Conservation (phyloP, 257 asterid species). For the Paulownia fortunei region DNA sequence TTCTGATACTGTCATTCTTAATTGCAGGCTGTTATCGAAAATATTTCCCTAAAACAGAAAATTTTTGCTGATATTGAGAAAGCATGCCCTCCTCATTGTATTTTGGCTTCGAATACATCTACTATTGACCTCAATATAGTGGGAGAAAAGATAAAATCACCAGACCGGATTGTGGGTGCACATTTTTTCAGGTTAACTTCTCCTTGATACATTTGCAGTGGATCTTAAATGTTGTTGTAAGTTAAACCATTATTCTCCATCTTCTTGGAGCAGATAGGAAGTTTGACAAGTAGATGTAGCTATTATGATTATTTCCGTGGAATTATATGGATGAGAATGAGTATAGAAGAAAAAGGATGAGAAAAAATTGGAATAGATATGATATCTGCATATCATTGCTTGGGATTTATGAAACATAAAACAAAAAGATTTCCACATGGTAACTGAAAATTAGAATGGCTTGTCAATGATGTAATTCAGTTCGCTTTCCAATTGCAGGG, state of each 20-base stretch:
- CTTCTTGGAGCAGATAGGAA: not conserved
- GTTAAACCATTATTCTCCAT: not conserved
- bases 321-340: not conserved
- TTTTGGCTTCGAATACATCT: slow-evolving; percentile 68
- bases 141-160: slow-evolving; percentile 61
- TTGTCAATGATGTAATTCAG: not conserved
- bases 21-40: slow-evolving; percentile 71
- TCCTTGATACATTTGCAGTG: not conserved
- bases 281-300: not conserved
- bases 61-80: slow-evolving; percentile 64
- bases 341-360: not conserved
- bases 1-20: slow-evolving; percentile 18
- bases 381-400: not conserved
- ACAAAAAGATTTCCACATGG: not conserved
- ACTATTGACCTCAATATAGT: slow-evolving; percentile 64
- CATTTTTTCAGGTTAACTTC: slow-evolving; percentile 71
- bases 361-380: not conserved
- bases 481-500: not conserved
- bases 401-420: not conserved
- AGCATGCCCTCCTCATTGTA: slow-evolving; percentile 67
- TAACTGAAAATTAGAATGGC: not conserved
- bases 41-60: slow-evolving; percentile 60
- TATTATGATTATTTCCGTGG: not conserved
- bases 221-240: not conserved
- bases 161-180: slow-evolving; percentile 68